phyloP scores from a whole-genome alignment of 2,329 filamentous ascomycete species.

The Colletotrichum lupini region DNA sequence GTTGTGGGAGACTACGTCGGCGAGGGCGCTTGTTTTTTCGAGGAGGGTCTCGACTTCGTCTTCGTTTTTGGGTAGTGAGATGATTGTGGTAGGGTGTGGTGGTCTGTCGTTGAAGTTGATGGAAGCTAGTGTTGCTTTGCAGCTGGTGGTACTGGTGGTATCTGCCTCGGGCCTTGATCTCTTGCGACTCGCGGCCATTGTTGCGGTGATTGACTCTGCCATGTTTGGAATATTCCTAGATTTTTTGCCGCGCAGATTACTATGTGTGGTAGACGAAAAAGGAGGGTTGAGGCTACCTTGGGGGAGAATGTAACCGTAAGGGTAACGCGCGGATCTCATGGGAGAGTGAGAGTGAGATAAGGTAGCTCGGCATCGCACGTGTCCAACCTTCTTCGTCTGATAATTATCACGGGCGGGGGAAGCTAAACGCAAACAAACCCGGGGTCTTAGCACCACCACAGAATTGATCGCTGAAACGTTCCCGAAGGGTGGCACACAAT shows the following conservation, averaged over 20 bases:
- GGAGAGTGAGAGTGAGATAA: neutral
- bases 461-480: constrained; percentile 2
- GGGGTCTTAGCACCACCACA: neutral
- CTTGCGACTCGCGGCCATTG: neutral
- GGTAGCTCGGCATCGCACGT: neutral
- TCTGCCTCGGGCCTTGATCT: neutral
- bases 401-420: neutral
- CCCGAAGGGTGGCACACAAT: neutral
- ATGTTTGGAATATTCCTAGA: neutral
- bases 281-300: neutral
- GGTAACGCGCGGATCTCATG: neutral
- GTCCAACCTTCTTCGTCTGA: neutral
- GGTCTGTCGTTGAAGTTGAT: constrained; percentile 2
- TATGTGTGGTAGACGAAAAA: neutral
- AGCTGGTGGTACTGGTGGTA: too few species aligned
- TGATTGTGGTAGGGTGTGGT: neutral
- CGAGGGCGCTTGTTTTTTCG: neutral
- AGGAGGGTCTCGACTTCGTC: neutral
- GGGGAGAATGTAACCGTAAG: neutral
- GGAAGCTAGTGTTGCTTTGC: neutral
- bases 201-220: neutral
- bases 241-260: neutral
- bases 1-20: neutral
- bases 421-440: neutral
- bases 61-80: neutral